phyloP scores from a whole-genome alignment of 345 rosid species.

The Lepidium aucheri region DNA sequence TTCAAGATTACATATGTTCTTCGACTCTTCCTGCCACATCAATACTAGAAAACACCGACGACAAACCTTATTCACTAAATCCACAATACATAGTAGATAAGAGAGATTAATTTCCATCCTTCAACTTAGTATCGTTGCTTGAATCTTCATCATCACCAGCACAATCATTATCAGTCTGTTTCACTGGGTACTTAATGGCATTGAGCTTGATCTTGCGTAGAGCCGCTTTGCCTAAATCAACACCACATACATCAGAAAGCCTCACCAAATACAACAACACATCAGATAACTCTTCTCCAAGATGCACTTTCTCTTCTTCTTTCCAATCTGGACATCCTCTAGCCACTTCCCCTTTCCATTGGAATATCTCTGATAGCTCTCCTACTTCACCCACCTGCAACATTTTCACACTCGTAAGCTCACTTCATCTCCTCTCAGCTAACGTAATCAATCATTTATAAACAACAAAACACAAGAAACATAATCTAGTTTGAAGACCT shows the following conservation, averaged over 20 bases:
- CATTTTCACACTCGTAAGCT: neutral
- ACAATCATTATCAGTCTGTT: slow-evolving; percentile 9
- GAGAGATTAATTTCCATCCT: neutral
- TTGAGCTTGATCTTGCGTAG: slow-evolving; percentile 65
- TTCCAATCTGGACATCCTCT: slow-evolving; percentile 77
- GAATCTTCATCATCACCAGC: slow-evolving; percentile 15
- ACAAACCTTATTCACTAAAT: neutral
- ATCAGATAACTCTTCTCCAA: slow-evolving; percentile 90
- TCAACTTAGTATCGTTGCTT: neutral
- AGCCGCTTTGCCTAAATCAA: slow-evolving; percentile 80
- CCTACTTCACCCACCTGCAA: slow-evolving; percentile 89
- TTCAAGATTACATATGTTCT: neutral
- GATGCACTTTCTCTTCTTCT: slow-evolving; percentile 76
- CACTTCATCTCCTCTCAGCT: neutral
- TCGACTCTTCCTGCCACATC: neutral
- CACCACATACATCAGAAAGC: slow-evolving; percentile 77
- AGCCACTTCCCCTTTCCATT: slow-evolving; percentile 94
- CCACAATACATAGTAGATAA: too few species aligned
- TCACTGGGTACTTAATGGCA: slow-evolving; percentile 74
- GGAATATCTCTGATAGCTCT: slow-evolving; percentile 88
- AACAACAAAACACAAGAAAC: neutral
- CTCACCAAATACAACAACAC: slow-evolving; percentile 81
- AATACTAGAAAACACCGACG: neutral
- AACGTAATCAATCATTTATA: neutral
- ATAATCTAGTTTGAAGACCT: neutral